Evolutionary conservation across 805 yeast species (phyloP).

Genomic region (Wickerhamia fluorescens): DNA sequence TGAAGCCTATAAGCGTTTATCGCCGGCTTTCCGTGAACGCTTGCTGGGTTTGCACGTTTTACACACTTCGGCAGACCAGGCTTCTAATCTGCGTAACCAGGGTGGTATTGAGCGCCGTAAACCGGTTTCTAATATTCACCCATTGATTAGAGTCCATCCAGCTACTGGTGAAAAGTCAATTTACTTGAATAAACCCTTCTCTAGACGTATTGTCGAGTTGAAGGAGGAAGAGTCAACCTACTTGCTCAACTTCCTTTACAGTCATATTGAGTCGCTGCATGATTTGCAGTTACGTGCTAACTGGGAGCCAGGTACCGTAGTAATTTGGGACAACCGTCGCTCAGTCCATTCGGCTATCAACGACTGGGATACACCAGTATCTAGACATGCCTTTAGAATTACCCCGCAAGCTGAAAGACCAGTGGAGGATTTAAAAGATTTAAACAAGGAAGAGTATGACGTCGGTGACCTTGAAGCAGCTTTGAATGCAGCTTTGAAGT

Average conservation of each 20-base stretch:
- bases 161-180: constrained; percentile 25
- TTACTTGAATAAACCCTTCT: constrained; percentile 27
- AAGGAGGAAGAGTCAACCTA: constrained; percentile 27
- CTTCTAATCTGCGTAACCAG: constrained; percentile 16
- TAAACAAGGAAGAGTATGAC: constrained; percentile 29
- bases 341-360: constrained; percentile 28
- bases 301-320: constrained; percentile 32
- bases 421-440: constrained; percentile 28
- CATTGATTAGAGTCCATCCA: constrained; percentile 29
- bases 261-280: constrained; percentile 25
- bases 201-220: constrained; percentile 28
- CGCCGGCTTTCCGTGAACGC: constrained; percentile 27
- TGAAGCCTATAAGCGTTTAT: constrained; percentile 31
- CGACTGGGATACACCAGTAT: constrained; percentile 30
- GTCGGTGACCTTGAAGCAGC: constrained; percentile 28
- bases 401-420: constrained; percentile 35
- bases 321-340: constrained; percentile 30
- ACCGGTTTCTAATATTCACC: constrained; percentile 29
- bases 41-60: constrained; percentile 26
- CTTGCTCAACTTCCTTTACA: constrained; percentile 24
- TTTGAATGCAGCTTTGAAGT: constrained; percentile 14
- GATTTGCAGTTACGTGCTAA: constrained; percentile 31
- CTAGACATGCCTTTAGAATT: constrained; percentile 29
- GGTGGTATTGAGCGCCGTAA: constrained; percentile 29
- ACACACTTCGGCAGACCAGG: constrained; percentile 29